Evolutionary conservation across 371 early-diverging fungal genomes (phyloP).

Genomic region (Mucor lusitanicus): DNA sequence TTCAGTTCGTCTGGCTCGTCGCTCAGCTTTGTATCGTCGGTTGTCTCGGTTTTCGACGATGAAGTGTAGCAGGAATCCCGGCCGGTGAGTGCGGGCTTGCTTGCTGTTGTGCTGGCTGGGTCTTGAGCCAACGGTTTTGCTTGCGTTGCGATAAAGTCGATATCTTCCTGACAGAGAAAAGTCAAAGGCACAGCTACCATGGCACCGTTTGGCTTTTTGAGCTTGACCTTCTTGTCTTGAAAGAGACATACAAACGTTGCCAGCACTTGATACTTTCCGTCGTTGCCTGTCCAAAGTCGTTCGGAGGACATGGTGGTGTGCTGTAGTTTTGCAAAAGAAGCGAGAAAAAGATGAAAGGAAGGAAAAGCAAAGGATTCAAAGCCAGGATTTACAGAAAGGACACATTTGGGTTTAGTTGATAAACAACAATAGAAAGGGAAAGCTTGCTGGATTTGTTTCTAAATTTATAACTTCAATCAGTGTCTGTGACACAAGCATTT

Average conservation of each 20-base stretch:
- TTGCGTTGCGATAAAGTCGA: conserved; percentile 32
- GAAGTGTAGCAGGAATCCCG: neutral
- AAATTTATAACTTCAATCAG: neutral
- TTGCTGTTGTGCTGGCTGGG: neutral
- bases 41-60: neutral
- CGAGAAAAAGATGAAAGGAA: neutral
- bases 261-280: conserved; percentile 42
- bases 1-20: neutral
- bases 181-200: conserved; percentile 44
- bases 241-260: conserved; percentile 40
- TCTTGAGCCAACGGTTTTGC: neutral
- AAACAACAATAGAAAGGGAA: neutral
- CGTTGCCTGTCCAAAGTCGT: conserved; percentile 38
- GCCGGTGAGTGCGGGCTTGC: neutral
- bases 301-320: neutral
- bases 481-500: neutral
- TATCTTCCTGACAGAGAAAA: conserved; percentile 33
- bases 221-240: conserved; percentile 44
- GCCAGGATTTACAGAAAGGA: neutral
- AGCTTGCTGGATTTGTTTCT: neutral
- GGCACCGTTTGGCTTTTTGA: conserved; percentile 35
- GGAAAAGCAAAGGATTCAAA: neutral
- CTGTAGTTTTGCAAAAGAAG: neutral
- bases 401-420: neutral
- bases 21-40: neutral